A percentile compares a stretch with the other conserved stretches of the same genome.
Conservation (phyloP, 768 basidiomycete species). For the Boletus coccyginus region DNA sequence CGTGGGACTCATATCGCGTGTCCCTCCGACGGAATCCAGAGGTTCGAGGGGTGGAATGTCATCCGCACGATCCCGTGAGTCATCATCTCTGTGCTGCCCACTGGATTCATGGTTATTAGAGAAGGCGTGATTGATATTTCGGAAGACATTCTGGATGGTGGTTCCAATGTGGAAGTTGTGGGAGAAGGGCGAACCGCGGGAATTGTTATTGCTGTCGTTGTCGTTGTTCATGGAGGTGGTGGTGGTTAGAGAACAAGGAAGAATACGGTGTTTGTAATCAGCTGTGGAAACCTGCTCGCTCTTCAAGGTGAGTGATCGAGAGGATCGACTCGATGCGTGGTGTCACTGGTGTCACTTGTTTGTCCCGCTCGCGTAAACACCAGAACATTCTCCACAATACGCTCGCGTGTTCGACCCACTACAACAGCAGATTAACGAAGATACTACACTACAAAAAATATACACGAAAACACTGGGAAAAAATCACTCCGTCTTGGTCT, state of each 20-base stretch:
- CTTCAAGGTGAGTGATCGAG: background rate
- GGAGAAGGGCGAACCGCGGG: conserved; percentile 11
- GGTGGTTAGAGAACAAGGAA: conserved; percentile 20
- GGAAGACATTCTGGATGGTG: conserved; percentile 29
- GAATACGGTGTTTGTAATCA: conserved; percentile 7
- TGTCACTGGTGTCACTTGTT: conserved; percentile 16
- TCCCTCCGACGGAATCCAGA: background rate
- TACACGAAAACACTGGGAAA: background rate
- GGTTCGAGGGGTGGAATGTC: conserved; percentile 4
- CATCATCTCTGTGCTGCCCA: background rate
- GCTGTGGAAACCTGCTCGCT: background rate
- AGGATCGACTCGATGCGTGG: background rate
- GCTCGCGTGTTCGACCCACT: conserved; percentile 15
- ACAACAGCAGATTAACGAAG: background rate
- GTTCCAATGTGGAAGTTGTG: conserved; percentile 24
- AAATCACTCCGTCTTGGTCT: conserved; percentile 32
- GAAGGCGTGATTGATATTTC: conserved; percentile 34
- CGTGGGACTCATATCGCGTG: conserved; percentile 1
- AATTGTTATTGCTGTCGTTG: conserved; percentile 5
- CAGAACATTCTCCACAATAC: conserved; percentile 28
- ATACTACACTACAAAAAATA: background rate
- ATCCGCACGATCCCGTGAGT: background rate
- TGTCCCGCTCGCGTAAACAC: conserved; percentile 26
- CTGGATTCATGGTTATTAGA: conserved; percentile 1
- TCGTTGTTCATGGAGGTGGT: conserved; percentile 19